These are phyloP conservation scores for Funneliformis geosporum DNA, from an alignment of 192 early-diverging fungal species.

Conservation along the genomic window DNA sequence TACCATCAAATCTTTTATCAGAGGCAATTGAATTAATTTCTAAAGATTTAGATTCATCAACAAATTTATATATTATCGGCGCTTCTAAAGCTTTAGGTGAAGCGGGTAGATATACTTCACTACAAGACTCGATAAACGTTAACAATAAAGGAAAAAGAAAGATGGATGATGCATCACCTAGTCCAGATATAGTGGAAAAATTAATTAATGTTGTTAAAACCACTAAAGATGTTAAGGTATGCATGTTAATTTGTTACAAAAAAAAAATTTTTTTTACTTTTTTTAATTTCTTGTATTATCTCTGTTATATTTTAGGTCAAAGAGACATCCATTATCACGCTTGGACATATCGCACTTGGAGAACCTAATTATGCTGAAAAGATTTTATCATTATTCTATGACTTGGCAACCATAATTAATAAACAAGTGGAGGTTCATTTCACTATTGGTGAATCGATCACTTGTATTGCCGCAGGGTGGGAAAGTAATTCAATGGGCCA, in stretches of 20 bases:
- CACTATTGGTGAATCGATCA: conserved; percentile 80
- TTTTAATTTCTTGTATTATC: too few species aligned
- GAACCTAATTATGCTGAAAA: conserved; percentile 33
- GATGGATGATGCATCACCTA: conserved; percentile 2
- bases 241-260: neutral
- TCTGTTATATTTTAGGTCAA: conserved; percentile 45
- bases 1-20: conserved; percentile 38
- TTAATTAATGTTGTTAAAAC: conserved; percentile 55
- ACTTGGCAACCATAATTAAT: conserved; percentile 58
- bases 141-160: conserved; percentile 18
- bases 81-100: conserved; percentile 74
- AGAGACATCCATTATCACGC: conserved; percentile 66
- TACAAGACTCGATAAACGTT: conserved; percentile 39
- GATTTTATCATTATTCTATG: conserved; percentile 51
- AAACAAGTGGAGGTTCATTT: conserved; percentile 88
- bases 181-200: conserved; percentile 38
- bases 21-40: conserved; percentile 46
- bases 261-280: neutral
- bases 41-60: conserved; percentile 54
- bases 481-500: conserved; percentile 64
- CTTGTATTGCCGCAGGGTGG: conserved; percentile 64
- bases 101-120: conserved; percentile 59
- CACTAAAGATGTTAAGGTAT: conserved; percentile 67
- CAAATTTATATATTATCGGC: conserved; percentile 54
- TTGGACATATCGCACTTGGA: conserved; percentile 69